Percentiles rank a stretch among this genome's conserved stretches.
Conservation (phyloP, 2,329 filamentous ascomycete species). For the Cephalotrichum gorgonifer region DNA sequence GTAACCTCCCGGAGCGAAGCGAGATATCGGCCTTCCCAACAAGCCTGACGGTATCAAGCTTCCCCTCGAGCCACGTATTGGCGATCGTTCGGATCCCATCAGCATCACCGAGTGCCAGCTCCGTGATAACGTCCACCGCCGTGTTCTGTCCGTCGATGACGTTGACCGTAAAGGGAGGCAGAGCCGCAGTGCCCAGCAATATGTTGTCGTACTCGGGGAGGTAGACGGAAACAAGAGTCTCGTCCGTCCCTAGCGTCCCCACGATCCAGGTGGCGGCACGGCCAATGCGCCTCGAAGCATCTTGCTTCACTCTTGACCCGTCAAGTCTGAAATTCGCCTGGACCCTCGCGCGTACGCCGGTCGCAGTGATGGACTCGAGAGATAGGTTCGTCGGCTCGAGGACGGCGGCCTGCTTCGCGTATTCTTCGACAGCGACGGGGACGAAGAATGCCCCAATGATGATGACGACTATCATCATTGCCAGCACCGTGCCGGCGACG, state of each 20-base stretch:
- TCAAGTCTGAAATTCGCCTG: conserved; percentile 78
- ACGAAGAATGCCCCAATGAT: conserved; percentile 72
- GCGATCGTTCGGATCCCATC: conserved; percentile 70
- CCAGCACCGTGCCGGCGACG: conserved; percentile 60
- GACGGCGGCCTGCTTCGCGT: conserved; percentile 72
- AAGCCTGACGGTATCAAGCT: conserved; percentile 59
- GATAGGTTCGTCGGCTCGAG: conserved; percentile 77
- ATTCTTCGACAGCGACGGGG: conserved; percentile 71
- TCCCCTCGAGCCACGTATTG: conserved; percentile 80
- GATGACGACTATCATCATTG: conserved; percentile 52
- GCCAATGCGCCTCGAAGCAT: conserved; percentile 64
- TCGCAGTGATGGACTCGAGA: conserved; percentile 71
- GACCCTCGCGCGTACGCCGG: conserved; percentile 69
- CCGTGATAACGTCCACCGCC: conserved; percentile 66
- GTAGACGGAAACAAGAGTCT: conserved; percentile 65
- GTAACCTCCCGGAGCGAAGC: conserved; percentile 70
- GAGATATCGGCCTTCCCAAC: conserved; percentile 63
- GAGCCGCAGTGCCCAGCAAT: conserved; percentile 62
- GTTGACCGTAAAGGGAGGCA: conserved; percentile 67
- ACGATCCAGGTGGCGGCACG: conserved; percentile 72
- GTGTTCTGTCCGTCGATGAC: conserved; percentile 72
- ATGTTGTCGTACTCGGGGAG: conserved; percentile 74
- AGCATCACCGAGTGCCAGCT: conserved; percentile 65
- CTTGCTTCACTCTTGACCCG: conserved; percentile 60
- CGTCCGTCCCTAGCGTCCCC: conserved; percentile 60